Percentiles rank a stretch among this genome's conserved stretches.
These are phyloP conservation scores for Cladosporium sp. DNA, from an alignment of 2,329 filamentous ascomycete genomes.

Conservation along the genomic window DNA sequence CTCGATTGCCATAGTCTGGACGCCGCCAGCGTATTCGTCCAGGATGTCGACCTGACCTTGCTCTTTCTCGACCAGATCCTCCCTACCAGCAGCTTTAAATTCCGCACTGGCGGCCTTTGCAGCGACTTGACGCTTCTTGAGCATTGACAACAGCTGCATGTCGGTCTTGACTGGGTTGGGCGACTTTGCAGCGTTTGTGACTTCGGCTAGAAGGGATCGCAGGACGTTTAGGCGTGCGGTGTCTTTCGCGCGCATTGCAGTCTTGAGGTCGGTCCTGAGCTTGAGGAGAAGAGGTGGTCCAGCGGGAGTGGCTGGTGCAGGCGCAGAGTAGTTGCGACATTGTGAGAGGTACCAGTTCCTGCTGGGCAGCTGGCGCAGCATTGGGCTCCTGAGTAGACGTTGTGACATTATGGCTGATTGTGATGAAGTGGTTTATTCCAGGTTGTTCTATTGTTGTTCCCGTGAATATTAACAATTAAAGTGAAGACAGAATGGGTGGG, in stretches of 20 bases:
- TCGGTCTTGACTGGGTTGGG: conserved; percentile 68
- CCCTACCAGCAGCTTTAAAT: conserved; percentile 62
- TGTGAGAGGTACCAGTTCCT: not conserved
- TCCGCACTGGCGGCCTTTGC: conserved; percentile 62
- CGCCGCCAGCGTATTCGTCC: conserved; percentile 62
- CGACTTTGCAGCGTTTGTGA: conserved; percentile 76
- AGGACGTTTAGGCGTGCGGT: conserved; percentile 66
- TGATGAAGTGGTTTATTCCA: not conserved
- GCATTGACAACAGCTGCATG: conserved; percentile 65
- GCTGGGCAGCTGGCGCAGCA: conserved; percentile 3
- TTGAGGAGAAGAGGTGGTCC: conserved; percentile 46
- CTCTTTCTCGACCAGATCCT: conserved; percentile 72
- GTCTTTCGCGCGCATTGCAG: conserved; percentile 51
- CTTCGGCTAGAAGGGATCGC: conserved; percentile 66
- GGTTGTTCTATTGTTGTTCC: not conserved
- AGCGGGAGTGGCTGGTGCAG: conserved; percentile 23
- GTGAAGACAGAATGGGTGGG: not conserved
- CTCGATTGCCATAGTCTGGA: conserved; percentile 59
- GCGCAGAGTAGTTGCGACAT: conserved; percentile 18
- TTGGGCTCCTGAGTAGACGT: conserved; percentile 11
- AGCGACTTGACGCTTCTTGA: conserved; percentile 63
- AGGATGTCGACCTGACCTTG: conserved; percentile 64
- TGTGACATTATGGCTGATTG: conserved; percentile 9
- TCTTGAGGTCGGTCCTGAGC: conserved; percentile 49
- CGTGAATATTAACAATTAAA: not conserved